These are phyloP conservation scores for Pichia sp. DNA, from an alignment of 1,139 yeast genomes.

Conservation along the genomic window DNA sequence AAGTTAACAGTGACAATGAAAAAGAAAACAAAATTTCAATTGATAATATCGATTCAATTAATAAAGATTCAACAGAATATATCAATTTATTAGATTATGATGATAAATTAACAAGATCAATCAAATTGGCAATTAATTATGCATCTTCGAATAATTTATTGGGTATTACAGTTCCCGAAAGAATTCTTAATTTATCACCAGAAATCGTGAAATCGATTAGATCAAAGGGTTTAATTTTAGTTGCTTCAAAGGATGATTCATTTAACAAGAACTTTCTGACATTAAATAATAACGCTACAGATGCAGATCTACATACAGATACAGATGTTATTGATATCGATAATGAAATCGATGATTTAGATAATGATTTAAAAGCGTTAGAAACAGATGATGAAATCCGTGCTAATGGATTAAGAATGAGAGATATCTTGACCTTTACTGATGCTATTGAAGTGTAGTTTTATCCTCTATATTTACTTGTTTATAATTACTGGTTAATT, in stretches of 20 bases:
- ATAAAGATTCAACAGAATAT: conserved; percentile 30
- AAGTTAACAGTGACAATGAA: background rate
- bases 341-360: conserved; percentile 17
- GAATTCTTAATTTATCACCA: conserved; percentile 66
- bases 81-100: conserved; percentile 28
- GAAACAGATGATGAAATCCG: conserved; percentile 44
- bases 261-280: background rate
- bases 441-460: conserved; percentile 59
- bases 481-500: background rate
- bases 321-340: conserved; percentile 21
- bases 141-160: conserved; percentile 77
- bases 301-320: conserved; percentile 1
- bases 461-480: background rate
- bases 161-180: conserved; percentile 74
- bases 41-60: conserved; percentile 31
- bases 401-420: conserved; percentile 68
- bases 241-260: conserved; percentile 47
- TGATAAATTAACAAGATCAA: conserved; percentile 38
- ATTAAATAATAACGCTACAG: background rate
- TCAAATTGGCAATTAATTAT: conserved; percentile 61
- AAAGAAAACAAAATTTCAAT: conserved; percentile 16
- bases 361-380: conserved; percentile 7
- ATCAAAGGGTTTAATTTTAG: conserved; percentile 74
- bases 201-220: conserved; percentile 69
- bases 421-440: conserved; percentile 61